Evolutionary conservation across 805 yeast species (phyloP).

Genomic region (Myxozyma neotropica): DNA sequence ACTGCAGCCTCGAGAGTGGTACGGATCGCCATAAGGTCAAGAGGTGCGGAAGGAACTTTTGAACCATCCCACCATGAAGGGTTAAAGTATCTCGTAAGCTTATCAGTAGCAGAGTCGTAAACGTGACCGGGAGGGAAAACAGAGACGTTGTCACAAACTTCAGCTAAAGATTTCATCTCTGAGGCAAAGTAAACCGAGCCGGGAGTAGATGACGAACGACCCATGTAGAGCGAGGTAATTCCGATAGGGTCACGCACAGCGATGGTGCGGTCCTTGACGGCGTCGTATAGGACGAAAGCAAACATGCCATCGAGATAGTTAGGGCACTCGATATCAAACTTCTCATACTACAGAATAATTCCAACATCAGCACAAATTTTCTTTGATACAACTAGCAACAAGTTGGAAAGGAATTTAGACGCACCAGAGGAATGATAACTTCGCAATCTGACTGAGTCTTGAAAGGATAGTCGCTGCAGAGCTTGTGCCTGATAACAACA

Average conservation of each 20-base stretch:
- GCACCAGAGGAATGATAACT: conserved; percentile 82
- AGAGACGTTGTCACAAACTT: conserved; percentile 87
- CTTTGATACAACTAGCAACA: too few species aligned
- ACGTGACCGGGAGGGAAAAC: conserved; percentile 99
- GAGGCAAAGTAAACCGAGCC: conserved; percentile 86
- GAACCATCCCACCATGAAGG: conserved; percentile 94
- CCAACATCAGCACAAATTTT: too few species aligned
- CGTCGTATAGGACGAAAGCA: conserved; percentile 90
- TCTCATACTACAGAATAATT: conserved; percentile 52
- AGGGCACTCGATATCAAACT: conserved; percentile 89
- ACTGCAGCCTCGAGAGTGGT: conserved; percentile 89
- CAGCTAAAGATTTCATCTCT: conserved; percentile 90
- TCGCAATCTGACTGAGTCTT: conserved; percentile 94
- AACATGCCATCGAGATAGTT: conserved; percentile 96
- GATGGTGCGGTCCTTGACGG: conserved; percentile 76
- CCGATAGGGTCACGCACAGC: conserved; percentile 99
- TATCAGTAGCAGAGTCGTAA: conserved; percentile 87
- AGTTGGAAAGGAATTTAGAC: not conserved
- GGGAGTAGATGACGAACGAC: conserved; percentile 69
- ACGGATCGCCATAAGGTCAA: conserved; percentile 72
- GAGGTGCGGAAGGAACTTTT: conserved; percentile 72
- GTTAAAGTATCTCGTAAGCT: conserved; percentile 81
- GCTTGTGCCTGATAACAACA: conserved; percentile 78
- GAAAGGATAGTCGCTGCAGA: conserved; percentile 65
- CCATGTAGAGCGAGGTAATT: conserved; percentile 94